Base-by-base conservation (phyloP, 2,329 filamentous ascomycete species). In the Waltergamsia citrina region DNA sequence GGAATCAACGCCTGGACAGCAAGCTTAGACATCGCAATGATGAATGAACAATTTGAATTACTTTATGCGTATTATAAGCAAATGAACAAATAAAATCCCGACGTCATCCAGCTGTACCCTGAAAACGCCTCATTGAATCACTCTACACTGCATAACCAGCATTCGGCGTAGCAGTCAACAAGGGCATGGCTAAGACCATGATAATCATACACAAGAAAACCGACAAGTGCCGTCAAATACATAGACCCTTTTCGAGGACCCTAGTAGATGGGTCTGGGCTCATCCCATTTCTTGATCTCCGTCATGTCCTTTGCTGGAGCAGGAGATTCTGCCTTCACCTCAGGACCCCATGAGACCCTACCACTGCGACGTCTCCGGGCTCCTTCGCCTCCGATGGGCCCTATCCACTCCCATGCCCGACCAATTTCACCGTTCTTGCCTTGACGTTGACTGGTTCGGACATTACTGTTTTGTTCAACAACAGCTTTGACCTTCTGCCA, bases 381-480 rank as follows among this genome's bases (percentile, higher is more conserved):
- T 21, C 51, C 56, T 22, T 63, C 62, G 14, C 63, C 65, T 14
- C 62, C 55, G 14, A 67, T 60, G 11, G 74, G 71, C 2, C 77
- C 77, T 41, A 81, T 80, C 77, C 77, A 81, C 50, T 81, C 78
- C 77, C 77, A 81, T 2, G 75, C 77, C 19, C 75, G 64, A 19
- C 74, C 74, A 20, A 82, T 69, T 49, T 81, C 78, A 22, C 77
- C 78, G 44, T 69, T 79, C 34, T 67, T 61, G 30, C 80, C 59
- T 71, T 82, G 63, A 65, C 87, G 62, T 71, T 88, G 59, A 60
- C 71, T 66, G 0, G 73, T 85, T 27, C 92, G 74, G 12, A 98
- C 82, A 50, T 98, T 98, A 39, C 85, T 83, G 55, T 98, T 98
- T 56, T 80, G 79, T 59, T 98, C 92, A 1, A 98, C 88, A 34